These are phyloP conservation scores for Amborella trichopoda DNA, from an alignment of 164 flowering plant genomes.

Conservation along the genomic window DNA sequence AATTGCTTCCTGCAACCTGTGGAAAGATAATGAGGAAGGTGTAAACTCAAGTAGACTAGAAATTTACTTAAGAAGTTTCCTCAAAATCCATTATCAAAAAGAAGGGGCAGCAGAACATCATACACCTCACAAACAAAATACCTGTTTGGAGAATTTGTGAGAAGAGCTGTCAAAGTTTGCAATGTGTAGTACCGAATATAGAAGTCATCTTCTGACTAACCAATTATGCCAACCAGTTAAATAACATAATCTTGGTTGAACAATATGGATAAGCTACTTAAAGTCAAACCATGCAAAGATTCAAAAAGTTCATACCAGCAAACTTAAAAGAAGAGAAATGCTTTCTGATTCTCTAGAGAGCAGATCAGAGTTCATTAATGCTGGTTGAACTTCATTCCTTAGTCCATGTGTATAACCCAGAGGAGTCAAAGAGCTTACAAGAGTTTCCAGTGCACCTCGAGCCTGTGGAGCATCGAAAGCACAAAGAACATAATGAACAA, in stretches of 20 bases:
- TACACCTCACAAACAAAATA: conserved; percentile 10
- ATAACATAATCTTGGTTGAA: conserved; percentile 1
- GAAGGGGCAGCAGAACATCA: not conserved
- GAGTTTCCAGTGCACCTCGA: conserved; percentile 90
- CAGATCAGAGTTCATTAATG: conserved; percentile 85
- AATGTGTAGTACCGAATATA: conserved; percentile 93
- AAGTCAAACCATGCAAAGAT: not conserved
- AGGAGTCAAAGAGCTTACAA: conserved; percentile 83
- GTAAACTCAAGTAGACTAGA: no score
- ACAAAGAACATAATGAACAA: no score
- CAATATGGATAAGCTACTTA: not conserved
- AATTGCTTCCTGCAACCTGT: conserved; percentile 96
- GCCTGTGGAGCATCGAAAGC: no score
- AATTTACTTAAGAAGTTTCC: no score
- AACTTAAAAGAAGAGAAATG: conserved; percentile 85
- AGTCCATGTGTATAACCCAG: conserved; percentile 44
- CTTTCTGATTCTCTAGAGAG: conserved; percentile 85
- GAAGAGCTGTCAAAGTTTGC: conserved; percentile 86
- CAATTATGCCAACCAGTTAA: conserved; percentile 7
- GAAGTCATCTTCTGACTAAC: conserved; percentile 98
- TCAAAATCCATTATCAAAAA: not conserved
- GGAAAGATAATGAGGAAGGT: conserved; percentile 5
- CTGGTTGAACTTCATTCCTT: conserved; percentile 69
- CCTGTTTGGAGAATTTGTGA: conserved; percentile 78
- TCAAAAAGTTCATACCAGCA: conserved; percentile 59